Conservation (phyloP, 306 rosid species). For the Glycine tomentella region DNA sequence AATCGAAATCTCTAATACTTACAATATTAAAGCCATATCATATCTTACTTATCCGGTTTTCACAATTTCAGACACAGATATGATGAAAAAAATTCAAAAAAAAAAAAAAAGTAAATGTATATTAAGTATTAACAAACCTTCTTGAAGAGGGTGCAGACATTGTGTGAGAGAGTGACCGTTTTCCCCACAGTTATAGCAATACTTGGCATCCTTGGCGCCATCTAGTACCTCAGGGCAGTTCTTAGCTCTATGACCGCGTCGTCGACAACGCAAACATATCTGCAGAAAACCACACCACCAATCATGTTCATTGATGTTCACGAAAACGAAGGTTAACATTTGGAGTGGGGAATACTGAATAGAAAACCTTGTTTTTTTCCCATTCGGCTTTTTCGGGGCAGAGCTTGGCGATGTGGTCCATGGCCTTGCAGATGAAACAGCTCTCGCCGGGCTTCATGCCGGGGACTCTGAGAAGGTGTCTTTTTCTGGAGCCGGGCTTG, state of each 20-base stretch:
- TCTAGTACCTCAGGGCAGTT: constrained; percentile 74
- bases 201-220: constrained; percentile 33
- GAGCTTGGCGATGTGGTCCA: constrained; percentile 81
- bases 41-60: neutral
- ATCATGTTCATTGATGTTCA: neutral
- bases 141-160: constrained; percentile 69
- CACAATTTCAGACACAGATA: neutral
- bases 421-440: constrained; percentile 80
- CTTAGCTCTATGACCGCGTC: constrained; percentile 85
- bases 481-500: constrained; percentile 45
- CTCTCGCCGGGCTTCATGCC: constrained; percentile 96
- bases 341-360: neutral
- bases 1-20: neutral
- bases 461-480: constrained; percentile 85
- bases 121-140: constrained; percentile 55
- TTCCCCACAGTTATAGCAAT: constrained; percentile 91
- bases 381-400: constrained; percentile 75
- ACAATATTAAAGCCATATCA: neutral
- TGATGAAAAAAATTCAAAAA: neutral
- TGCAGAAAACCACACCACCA: constrained; percentile 40
- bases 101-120: too few relatives aligned
- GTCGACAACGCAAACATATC: constrained; percentile 90
- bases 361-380: constrained; percentile 69
- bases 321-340: neutral
- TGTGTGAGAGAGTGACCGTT: constrained; percentile 76